These are phyloP conservation scores for Abrus precatorius DNA, from an alignment of 306 rosid species.

Conservation along the genomic window DNA sequence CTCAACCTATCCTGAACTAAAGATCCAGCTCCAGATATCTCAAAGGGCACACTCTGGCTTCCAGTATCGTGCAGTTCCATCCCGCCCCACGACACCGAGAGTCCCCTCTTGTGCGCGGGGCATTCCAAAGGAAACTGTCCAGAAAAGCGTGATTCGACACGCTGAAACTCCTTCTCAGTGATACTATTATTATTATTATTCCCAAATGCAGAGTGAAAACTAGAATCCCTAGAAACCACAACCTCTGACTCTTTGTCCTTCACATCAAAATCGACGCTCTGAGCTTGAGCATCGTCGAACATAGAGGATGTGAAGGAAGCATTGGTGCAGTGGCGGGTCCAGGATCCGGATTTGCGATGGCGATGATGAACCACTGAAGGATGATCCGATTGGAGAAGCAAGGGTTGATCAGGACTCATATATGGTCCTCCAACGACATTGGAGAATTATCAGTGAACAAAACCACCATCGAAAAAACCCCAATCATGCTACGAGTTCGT, in stretches of 20 bases:
- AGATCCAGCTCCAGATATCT: constrained; percentile 55
- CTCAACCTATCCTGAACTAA: constrained; percentile 59
- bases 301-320: constrained; percentile 55
- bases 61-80: constrained; percentile 72
- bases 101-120: constrained; percentile 63
- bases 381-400: constrained; percentile 62
- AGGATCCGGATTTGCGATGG: constrained; percentile 49
- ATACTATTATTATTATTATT: background rate
- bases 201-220: constrained; percentile 47
- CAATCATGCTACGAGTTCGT: background rate
- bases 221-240: constrained; percentile 44
- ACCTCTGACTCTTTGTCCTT: constrained; percentile 38
- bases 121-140: constrained; percentile 67
- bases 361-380: constrained; percentile 50
- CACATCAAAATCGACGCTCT: constrained; percentile 42
- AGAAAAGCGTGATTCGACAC: constrained; percentile 45
- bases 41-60: constrained; percentile 52
- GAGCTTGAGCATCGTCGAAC: constrained; percentile 45
- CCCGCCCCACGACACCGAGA: constrained; percentile 68
- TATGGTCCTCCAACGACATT: constrained; percentile 56
- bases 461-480: background rate
- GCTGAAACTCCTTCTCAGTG: constrained; percentile 40
- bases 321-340: constrained; percentile 40
- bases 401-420: constrained; percentile 73
- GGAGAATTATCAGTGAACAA: constrained; percentile 43